Evolutionary conservation across 176 grass and related monocot genomes (phyloP).

Genomic region (Paspalum notatum): DNA sequence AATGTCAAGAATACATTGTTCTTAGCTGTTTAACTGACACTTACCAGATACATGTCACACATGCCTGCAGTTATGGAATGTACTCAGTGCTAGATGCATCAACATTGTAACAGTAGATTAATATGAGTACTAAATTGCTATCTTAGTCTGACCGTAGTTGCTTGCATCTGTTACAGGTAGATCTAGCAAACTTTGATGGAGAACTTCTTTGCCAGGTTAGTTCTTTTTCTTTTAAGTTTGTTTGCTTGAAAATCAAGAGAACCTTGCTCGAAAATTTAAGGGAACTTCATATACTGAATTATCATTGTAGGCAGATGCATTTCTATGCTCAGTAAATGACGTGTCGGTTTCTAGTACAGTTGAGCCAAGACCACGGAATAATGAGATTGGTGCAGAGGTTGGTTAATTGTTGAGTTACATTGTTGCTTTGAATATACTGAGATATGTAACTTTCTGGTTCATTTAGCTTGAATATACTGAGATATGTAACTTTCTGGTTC

Average conservation of each 20-base stretch:
- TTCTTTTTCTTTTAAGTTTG: conserved; percentile 7
- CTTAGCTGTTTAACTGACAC: neutral
- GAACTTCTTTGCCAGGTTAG: conserved; percentile 90
- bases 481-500: conserved; percentile 6
- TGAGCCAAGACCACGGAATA: conserved; percentile 71
- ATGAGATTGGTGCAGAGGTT: conserved; percentile 92
- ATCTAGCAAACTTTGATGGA: conserved; percentile 83
- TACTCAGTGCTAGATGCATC: neutral
- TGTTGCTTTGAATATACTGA: conserved; percentile 12
- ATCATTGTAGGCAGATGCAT: conserved; percentile 70
- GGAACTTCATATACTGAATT: conserved; percentile 24
- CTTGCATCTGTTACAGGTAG: conserved; percentile 57
- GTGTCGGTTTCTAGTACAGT: conserved; percentile 67
- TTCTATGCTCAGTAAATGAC: conserved; percentile 88
- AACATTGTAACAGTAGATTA: neutral
- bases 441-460: conserved; percentile 1
- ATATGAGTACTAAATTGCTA: neutral
- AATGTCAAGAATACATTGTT: neutral
- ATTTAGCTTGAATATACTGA: too few species aligned
- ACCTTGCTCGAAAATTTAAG: conserved; percentile 11
- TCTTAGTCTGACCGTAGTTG: conserved; percentile 27
- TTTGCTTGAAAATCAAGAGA: conserved; percentile 9
- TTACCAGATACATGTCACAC: neutral
- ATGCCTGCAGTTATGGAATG: neutral
- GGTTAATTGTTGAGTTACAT: conserved; percentile 27